A percentile compares a stretch with the other conserved stretches of the same genome.
These are phyloP conservation scores for Solanum acaule DNA, from an alignment of 257 asterid genomes.

Conservation along the genomic window DNA sequence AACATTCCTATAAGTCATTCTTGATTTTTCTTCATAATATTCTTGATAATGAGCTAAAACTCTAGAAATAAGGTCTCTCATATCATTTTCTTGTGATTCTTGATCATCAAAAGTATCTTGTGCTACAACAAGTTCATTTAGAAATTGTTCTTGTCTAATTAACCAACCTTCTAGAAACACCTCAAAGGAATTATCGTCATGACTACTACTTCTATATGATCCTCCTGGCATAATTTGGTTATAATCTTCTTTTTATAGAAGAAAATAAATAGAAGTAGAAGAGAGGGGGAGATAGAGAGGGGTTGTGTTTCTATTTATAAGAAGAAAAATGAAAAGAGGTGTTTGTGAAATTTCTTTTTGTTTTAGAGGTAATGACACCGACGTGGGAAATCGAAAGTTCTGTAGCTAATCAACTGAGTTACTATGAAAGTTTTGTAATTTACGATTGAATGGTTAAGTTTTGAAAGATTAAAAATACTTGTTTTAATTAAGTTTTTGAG, in stretches of 20 bases:
- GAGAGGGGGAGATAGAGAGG: not conserved
- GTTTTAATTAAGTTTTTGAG: too few species aligned
- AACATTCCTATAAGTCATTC: conserved; percentile 23
- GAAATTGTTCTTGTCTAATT: conserved; percentile 14
- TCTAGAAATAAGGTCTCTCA: conserved; percentile 13
- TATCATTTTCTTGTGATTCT: not conserved
- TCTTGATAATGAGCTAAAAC: conserved; percentile 38
- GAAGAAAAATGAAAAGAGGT: not conserved
- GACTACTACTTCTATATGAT: not conserved
- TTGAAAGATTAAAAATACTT: too few species aligned
- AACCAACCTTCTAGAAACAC: conserved; percentile 30
- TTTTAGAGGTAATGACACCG: not conserved
- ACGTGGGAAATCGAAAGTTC: not conserved
- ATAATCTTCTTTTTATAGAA: not conserved
- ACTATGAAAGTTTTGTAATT: too few species aligned
- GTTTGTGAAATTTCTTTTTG: not conserved
- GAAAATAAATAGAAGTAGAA: not conserved
- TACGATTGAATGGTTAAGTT: too few species aligned
- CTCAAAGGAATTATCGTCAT: not conserved
- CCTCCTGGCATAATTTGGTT: conserved; percentile 6
- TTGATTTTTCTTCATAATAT: conserved; percentile 33
- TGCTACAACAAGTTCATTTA: conserved; percentile 14
- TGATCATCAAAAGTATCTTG: conserved; percentile 1
- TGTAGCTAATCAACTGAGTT: rapidly evolving
- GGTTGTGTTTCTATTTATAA: not conserved